A percentile compares a stretch with the other conserved stretches of the same genome.
phyloP scores from a whole-genome alignment of 2,329 filamentous ascomycete genomes.

The Coniochaeta sp. region DNA sequence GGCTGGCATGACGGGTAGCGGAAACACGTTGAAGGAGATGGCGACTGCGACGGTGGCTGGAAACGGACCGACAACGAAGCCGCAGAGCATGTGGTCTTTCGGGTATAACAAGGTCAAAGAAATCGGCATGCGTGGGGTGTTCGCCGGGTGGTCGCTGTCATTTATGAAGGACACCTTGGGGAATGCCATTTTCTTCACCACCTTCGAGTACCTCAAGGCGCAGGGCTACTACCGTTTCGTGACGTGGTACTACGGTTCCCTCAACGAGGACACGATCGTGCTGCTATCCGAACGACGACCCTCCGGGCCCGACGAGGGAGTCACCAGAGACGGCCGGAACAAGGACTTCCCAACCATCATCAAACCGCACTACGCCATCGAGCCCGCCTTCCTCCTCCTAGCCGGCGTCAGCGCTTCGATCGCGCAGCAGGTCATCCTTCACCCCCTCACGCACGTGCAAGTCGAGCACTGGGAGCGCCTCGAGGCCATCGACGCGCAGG shows the following conservation, averaged over 20 bases:
- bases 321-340: neutral
- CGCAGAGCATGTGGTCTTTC: conserved; percentile 69
- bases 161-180: conserved; percentile 65
- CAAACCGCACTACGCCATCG: conserved; percentile 66
- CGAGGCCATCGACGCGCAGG: conserved; percentile 61
- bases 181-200: conserved; percentile 65
- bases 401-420: conserved; percentile 65
- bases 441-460: conserved; percentile 65
- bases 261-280: conserved; percentile 45
- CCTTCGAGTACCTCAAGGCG: conserved; percentile 70
- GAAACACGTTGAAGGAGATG: conserved; percentile 11
- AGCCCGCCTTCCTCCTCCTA: conserved; percentile 63
- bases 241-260: conserved; percentile 59
- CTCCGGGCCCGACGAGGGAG: conserved; percentile 12
- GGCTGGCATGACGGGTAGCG: conserved; percentile 29
- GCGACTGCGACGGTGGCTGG: neutral
- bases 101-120: conserved; percentile 59
- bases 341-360: conserved; percentile 41
- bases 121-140: conserved; percentile 65
- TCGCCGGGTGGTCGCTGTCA: conserved; percentile 65
- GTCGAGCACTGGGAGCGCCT: conserved; percentile 66
- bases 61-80: conserved; percentile 11
- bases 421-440: conserved; percentile 61
- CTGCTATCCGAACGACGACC: conserved; percentile 41
- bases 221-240: conserved; percentile 68